phyloP scores from a whole-genome alignment of 2,329 filamentous ascomycete genomes.

The Calonectria pteridis region DNA sequence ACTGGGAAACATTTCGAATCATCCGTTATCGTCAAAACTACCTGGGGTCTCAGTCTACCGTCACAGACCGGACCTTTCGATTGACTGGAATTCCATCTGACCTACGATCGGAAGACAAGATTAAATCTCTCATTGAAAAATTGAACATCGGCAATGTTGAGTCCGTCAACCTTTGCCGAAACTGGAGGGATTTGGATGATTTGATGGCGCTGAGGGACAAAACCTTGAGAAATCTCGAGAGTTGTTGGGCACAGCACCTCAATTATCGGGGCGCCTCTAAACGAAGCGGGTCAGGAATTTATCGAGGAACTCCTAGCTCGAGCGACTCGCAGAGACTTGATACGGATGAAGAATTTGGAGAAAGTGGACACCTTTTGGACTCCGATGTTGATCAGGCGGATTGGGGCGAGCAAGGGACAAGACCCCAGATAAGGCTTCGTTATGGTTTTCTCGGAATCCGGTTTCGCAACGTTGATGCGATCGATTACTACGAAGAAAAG shows the following conservation, averaged over 20 bases:
- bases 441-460: slow-evolving; percentile 82
- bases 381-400: slow-evolving; percentile 51
- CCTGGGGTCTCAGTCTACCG: slow-evolving; percentile 91
- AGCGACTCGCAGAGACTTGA: slow-evolving; percentile 48
- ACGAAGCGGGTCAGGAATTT: slow-evolving; percentile 1
- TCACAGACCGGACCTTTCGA: slow-evolving; percentile 94
- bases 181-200: slow-evolving; percentile 87
- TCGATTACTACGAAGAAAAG: slow-evolving; percentile 93
- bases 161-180: slow-evolving; percentile 84
- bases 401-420: slow-evolving; percentile 55
- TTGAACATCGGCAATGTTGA: slow-evolving; percentile 92
- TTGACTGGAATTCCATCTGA: slow-evolving; percentile 88
- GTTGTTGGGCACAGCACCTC: slow-evolving; percentile 81
- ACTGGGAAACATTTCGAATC: slow-evolving; percentile 85
- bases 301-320: slow-evolving; percentile 23
- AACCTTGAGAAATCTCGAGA: slow-evolving; percentile 80
- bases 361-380: slow-evolving; percentile 72
- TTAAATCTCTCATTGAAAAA: slow-evolving; percentile 89
- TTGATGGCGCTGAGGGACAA: slow-evolving; percentile 76
- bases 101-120: slow-evolving; percentile 82
- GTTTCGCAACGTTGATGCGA: slow-evolving; percentile 84
- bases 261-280: slow-evolving; percentile 37
- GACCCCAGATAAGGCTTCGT: slow-evolving; percentile 80
- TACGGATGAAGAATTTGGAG: slow-evolving; percentile 60
- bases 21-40: slow-evolving; percentile 91